Percentiles rank a stretch among this genome's conserved stretches.
Evolutionary conservation across 306 rosid species (phyloP).

Genomic region (Arachis stenosperma): DNA sequence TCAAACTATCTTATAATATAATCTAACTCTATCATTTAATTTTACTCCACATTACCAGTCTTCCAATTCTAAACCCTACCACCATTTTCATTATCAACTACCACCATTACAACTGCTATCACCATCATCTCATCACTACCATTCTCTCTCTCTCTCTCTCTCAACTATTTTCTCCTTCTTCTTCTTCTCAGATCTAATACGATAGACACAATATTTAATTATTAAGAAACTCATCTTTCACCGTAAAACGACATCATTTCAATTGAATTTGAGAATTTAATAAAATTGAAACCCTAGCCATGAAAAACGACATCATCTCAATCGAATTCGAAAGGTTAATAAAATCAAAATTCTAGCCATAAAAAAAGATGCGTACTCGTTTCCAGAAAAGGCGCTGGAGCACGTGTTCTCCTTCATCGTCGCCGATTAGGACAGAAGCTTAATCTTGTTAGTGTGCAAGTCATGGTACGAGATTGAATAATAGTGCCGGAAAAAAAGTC

Average conservation of each 20-base stretch:
- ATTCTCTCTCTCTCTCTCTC: neutral
- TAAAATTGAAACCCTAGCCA: no score
- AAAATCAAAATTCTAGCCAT: constrained; percentile 12
- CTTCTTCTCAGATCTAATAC: constrained; percentile 82
- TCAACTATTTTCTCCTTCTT: constrained; percentile 41
- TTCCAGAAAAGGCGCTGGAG: constrained; percentile 92
- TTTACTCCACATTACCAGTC: no score
- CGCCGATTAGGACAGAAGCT: constrained; percentile 66
- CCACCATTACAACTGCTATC: accelerated
- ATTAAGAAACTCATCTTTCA: no score
- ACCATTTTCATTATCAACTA: no score
- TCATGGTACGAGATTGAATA: constrained; percentile 97
- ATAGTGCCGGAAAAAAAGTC: constrained; percentile 69
- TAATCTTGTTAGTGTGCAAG: constrained; percentile 86
- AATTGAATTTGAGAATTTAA: no score
- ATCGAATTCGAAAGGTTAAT: neutral
- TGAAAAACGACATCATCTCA: neutral
- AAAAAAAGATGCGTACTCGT: constrained; percentile 65
- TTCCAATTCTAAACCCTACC: no score
- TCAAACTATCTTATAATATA: no score
- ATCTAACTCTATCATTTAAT: no score
- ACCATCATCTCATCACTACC: no score
- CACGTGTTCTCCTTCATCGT: constrained; percentile 85
- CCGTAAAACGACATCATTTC: neutral
- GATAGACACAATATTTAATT: neutral